Base-by-base conservation (phyloP, 768 basidiomycete species). In the Lepiota brunneoincarnata region DNA sequence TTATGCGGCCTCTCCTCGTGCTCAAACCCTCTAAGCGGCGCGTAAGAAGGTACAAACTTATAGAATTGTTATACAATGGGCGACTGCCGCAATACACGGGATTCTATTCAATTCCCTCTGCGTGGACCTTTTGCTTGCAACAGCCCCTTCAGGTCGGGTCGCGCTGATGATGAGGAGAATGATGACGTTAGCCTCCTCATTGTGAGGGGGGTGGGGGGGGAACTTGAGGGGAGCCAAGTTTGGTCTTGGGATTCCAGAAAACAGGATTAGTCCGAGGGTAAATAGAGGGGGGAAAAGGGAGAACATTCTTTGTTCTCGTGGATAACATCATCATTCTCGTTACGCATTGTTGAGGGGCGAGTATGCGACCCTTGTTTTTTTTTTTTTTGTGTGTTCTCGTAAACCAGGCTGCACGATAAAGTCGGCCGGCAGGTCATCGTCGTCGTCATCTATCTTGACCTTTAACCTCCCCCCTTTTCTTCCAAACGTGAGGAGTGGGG, bases 71-170 rank as follows among this genome's bases (percentile, higher is more conserved):
- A 37, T 37, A 44, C 42, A 44, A 23, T 52, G 35, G 42, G 45
- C n/a, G 45, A 18, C 24, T 51, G 24, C 51, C 51, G 51, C 42
- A 52, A 44, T 44, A 37, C 51, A 52, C 51, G 51, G 51, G 42
- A 52, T 44, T 45, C 43, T n/a, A n/a, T n/a, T n/a, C 43, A 28
- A 23, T 26, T 28, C 24, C 28, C 40, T 31, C 40, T 41, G 6
- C n/a, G n/a, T n/a, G n/a, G n/a, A n/a, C 20, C 5, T 21, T 35
- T 21, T 7, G 15, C 36, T 43, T 38, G 39, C 52, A 43, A 54
- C 43, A 46, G 23, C 39, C 21, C 44, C 43, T 24, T 40, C 24
- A 24, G 23, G 20, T 24, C 52, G 52, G 52, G 31, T 54, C 36
- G 36, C 44, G 37, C 18, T n/a, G 23, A 38, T 28, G 44, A 54